These are phyloP conservation scores for Mortierella antarctica DNA, from an alignment of 192 early-diverging fungal genomes.

Conservation along the genomic window DNA sequence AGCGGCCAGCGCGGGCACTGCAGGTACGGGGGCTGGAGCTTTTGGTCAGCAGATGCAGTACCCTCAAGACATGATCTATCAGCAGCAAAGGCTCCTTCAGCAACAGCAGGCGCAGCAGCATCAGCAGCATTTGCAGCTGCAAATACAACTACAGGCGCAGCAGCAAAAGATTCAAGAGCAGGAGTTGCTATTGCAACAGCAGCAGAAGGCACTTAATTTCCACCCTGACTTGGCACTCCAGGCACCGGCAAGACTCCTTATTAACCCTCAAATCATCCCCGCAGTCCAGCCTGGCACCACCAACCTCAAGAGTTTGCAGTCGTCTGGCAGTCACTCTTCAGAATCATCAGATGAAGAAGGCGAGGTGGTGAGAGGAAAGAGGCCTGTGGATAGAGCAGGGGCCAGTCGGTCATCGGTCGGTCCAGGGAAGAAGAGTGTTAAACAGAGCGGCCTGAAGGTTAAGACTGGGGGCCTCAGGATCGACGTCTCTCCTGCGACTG, in stretches of 20 bases:
- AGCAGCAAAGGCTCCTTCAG: slow-evolving; percentile 10
- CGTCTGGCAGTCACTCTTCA: not conserved
- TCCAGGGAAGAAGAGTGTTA: not conserved
- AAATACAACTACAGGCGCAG: slow-evolving; percentile 2
- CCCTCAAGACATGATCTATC: slow-evolving; percentile 8
- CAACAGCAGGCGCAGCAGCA: slow-evolving; percentile 19
- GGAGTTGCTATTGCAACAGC: not conserved
- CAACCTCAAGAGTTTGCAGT: not conserved
- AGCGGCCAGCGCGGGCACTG: not conserved
- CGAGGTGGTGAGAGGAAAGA: not conserved
- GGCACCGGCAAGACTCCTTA: not conserved
- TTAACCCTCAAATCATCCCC: slow-evolving; percentile 13
- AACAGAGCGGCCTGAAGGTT: not conserved
- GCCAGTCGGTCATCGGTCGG: not conserved
- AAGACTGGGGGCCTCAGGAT: not conserved
- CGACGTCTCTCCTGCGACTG: not conserved
- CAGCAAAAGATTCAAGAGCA: slow-evolving; percentile 24
- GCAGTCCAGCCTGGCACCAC: not conserved
- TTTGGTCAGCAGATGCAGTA: slow-evolving; percentile 13
- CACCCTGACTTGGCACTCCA: slow-evolving; percentile 18
- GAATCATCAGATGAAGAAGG: not conserved
- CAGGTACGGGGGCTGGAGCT: slow-evolving; percentile 8
- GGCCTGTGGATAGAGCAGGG: not conserved
- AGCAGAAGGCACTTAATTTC: not conserved
- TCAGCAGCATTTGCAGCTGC: slow-evolving; percentile 13